A percentile compares a stretch with the other conserved stretches of the same genome.
phyloP scores from a whole-genome alignment of 768 basidiomycete species.

The Tulasnella calospora region DNA sequence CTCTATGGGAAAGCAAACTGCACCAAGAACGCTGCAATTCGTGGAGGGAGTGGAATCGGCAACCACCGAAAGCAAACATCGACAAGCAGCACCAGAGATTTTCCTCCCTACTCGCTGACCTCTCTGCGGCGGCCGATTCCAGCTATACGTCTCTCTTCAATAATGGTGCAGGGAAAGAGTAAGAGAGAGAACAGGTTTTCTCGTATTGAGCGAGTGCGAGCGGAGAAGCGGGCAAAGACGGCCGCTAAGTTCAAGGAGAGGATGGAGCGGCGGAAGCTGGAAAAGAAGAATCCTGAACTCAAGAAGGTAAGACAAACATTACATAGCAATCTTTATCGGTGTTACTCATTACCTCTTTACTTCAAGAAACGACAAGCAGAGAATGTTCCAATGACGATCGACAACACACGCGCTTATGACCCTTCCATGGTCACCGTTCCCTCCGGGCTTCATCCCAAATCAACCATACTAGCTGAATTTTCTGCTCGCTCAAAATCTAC shows the following conservation, averaged over 20 bases:
- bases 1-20: too few species aligned
- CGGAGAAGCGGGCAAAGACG: constrained; percentile 64
- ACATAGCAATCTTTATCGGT: neutral
- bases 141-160: neutral
- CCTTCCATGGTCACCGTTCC: constrained; percentile 60
- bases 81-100: neutral
- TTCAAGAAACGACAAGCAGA: constrained; percentile 70
- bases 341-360: neutral
- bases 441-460: constrained; percentile 27
- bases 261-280: constrained; percentile 70
- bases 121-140: neutral
- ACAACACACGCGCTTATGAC: constrained; percentile 86
- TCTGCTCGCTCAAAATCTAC: neutral
- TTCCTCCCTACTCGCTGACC: neutral
- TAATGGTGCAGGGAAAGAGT: neutral
- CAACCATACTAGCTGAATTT: constrained; percentile 8
- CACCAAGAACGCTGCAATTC: neutral
- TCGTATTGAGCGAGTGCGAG: constrained; percentile 4
- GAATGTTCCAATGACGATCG: constrained; percentile 87
- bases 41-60: neutral
- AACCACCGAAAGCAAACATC: neutral
- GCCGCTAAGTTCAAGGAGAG: constrained; percentile 77
- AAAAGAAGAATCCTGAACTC: constrained; percentile 65
- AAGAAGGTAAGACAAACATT: constrained; percentile 57
- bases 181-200: neutral